Percentiles rank a stretch among this genome's conserved stretches.
Evolutionary conservation across 2,329 filamentous ascomycete species (phyloP).

Genomic region (Neopestalotiopsis clavispora): DNA sequence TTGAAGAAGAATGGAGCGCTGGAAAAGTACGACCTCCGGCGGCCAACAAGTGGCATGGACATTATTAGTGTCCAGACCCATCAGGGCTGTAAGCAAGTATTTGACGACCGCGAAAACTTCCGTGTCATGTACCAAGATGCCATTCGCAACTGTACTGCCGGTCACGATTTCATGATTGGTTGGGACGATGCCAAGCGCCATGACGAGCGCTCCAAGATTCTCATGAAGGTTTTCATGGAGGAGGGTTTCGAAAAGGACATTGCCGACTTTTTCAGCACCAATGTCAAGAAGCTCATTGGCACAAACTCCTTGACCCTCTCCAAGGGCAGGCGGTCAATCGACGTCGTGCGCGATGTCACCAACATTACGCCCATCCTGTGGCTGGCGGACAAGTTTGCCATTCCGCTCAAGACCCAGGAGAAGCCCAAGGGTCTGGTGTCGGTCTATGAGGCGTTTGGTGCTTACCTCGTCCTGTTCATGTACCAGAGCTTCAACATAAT

Average conservation of each 20-base stretch:
- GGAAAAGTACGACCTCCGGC: constrained; percentile 48
- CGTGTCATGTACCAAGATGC: constrained; percentile 50
- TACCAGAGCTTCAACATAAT: constrained; percentile 60
- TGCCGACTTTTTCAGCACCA: constrained; percentile 70
- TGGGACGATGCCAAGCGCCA: constrained; percentile 48
- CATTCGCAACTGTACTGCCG: constrained; percentile 45
- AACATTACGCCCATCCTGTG: constrained; percentile 70
- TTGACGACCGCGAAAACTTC: constrained; percentile 54
- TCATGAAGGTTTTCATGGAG: constrained; percentile 59
- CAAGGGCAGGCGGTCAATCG: constrained; percentile 65
- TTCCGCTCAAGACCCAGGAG: constrained; percentile 68
- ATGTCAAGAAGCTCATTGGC: constrained; percentile 65
- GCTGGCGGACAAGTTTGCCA: constrained; percentile 66
- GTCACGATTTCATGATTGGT: constrained; percentile 52
- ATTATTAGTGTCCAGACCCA: constrained; percentile 54
- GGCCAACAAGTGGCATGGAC: constrained; percentile 44
- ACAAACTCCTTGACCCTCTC: constrained; percentile 62
- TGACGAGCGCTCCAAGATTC: constrained; percentile 39
- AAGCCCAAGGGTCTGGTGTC: constrained; percentile 61
- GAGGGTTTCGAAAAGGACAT: constrained; percentile 60
- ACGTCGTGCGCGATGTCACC: constrained; percentile 72
- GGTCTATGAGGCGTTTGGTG: constrained; percentile 49
- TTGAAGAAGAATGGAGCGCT: constrained; percentile 50
- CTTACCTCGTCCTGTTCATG: constrained; percentile 49
- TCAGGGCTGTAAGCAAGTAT: constrained; percentile 53